Percentiles rank a stretch among this genome's conserved stretches.
Evolutionary conservation across 257 asterid genomes (phyloP).

Genomic region (Gentiana macrophylla): DNA sequence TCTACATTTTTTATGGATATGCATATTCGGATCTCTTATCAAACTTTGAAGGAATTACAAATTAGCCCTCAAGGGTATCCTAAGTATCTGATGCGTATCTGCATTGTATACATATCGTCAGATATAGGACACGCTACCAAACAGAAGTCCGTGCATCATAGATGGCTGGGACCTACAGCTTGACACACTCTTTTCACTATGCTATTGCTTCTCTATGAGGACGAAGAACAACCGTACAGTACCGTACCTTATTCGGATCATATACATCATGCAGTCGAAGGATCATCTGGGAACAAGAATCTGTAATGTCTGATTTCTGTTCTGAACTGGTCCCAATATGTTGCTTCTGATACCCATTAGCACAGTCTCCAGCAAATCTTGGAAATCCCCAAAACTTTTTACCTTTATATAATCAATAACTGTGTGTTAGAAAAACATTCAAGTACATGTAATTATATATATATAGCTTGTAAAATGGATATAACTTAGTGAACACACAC

Average conservation of each 20-base stretch:
- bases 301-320: constrained; percentile 68
- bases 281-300: constrained; percentile 93
- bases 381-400: constrained; percentile 87
- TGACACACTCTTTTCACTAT: background rate
- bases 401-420: constrained; percentile 31
- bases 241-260: constrained; percentile 78
- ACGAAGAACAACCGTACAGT: constrained; percentile 6
- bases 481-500: too few relatives aligned
- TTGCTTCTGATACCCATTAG: constrained; percentile 66
- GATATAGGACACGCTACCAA: too few relatives aligned
- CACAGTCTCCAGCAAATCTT: constrained; percentile 97
- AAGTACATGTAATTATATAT: too few relatives aligned
- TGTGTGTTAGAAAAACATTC: constrained; percentile 1
- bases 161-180: background rate
- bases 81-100: too few relatives aligned
- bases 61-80: too few relatives aligned
- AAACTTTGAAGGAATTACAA: too few relatives aligned
- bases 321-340: constrained; percentile 54
- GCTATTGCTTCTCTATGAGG: background rate
- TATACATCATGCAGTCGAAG: constrained; percentile 96
- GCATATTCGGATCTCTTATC: too few relatives aligned
- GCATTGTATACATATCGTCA: too few relatives aligned
- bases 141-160: background rate
- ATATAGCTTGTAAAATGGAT: too few relatives aligned
- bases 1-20: too few relatives aligned